Evolutionary conservation across 371 early-diverging fungal species (phyloP).

Genomic region (Haplosporangium sp.): DNA sequence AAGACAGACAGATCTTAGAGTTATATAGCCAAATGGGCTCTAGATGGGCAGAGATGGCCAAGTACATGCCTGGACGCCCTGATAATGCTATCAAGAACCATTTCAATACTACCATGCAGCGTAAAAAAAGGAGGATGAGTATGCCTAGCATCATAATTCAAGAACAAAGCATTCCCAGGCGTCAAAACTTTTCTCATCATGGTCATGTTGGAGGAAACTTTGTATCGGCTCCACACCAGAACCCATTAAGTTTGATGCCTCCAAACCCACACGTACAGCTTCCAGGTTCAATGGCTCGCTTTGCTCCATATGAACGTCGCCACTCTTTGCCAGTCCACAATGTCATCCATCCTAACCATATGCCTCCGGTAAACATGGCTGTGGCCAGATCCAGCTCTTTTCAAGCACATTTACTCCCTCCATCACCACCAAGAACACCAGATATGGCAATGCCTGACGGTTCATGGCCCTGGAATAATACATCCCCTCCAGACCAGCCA

Average conservation of each 20-base stretch:
- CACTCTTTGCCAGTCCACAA: constrained; percentile 34
- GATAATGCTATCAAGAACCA: constrained; percentile 59
- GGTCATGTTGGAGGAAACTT: neutral
- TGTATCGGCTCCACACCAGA: neutral
- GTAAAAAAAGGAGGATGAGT: constrained; percentile 52
- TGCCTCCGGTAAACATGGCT: neutral
- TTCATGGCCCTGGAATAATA: constrained; percentile 2
- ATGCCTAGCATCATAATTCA: constrained; percentile 34
- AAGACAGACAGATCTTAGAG: constrained; percentile 48
- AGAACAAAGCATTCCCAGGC: constrained; percentile 1
- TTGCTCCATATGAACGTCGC: constrained; percentile 42
- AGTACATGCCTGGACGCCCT: constrained; percentile 53
- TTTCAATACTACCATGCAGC: constrained; percentile 58
- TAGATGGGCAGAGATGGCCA: constrained; percentile 60
- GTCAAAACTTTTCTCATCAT: constrained; percentile 6
- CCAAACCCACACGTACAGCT: neutral
- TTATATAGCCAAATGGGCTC: constrained; percentile 48
- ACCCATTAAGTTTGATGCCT: neutral
- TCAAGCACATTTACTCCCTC: constrained; percentile 8
- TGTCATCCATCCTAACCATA: constrained; percentile 7
- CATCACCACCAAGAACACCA: constrained; percentile 46
- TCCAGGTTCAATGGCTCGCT: constrained; percentile 16
- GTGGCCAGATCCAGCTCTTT: constrained; percentile 17
- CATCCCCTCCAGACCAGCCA: neutral
- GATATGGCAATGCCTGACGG: constrained; percentile 16